Evolutionary conservation across 306 rosid species (phyloP), one percentile per base, ranked within the genome.

Genomic region (Pyrus bretschneideri): DNA sequence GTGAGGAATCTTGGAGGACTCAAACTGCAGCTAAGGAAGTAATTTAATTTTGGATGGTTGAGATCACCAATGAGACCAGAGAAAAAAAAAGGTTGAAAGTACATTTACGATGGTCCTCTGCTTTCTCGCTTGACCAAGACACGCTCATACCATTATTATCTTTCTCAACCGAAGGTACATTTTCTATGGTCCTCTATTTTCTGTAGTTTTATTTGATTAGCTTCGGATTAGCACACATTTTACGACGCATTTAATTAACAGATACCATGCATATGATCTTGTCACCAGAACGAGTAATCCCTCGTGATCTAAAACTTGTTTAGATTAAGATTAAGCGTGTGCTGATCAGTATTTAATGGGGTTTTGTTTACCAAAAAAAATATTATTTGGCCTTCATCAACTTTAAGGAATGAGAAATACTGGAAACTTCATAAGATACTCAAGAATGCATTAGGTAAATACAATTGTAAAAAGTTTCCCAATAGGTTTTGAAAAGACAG

Each of bases 1-100:
- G 70, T 33, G 70, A 54, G 62, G 88, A 83, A 85, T 86, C 89
- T 51, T 31, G 86, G 44, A 68, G 46, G 60, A 89, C 86, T 79
- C 86, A 81, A 69, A 74, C 40, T 4, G 11, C 12, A 21, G 12
- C 78, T 21, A 71, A 31, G 35, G 35, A 31, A 83, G 58, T 49
- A 55, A 72, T 67, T 12, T 49, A 55, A 72, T 67, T 12, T 46
- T 46, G 73, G 38, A 55, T 42, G 88, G 91, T 59, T 23, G 72
- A 74, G 71, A 79, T 80, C 42, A 75, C 7, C 22, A 23, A 4
- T 42, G 29, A 33, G n/a, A 54, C 25, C 12, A 76, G 9, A 33
- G 23, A 17, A 1, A 7, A 22, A 49, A 49, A 4, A n/a, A 10
- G 67, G 19, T 1, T 52, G 44, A 68, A 64, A 77, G 85, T 82